Evolutionary conservation across 345 rosid species (phyloP), one percentile per base, ranked within the genome.

Genomic region (Viola odorata): DNA sequence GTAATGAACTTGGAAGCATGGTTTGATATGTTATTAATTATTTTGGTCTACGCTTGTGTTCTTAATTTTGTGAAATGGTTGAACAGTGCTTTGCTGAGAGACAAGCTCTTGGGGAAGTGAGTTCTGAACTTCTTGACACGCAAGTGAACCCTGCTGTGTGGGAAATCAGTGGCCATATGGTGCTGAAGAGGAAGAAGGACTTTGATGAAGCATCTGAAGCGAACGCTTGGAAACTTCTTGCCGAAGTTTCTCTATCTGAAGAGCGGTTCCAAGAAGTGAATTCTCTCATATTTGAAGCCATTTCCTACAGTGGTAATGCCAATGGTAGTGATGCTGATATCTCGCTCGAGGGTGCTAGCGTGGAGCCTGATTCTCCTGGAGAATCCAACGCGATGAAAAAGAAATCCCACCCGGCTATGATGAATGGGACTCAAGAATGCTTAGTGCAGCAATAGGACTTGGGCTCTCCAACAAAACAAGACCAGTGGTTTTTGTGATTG

Each of bases 111-210:
- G 97, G 97, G 47, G 96, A 86, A 75, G 97, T 94, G 60, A 84
- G 87, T 68, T 23, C 81, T 0, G 81, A 86, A 74, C 77, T 94
- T 50, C 76, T 90, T 60, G 97, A 94, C 54, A 94, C 99, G 12
- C 97, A 94, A 66, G 99, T 94, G 75, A 94, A 90, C 73, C 97
- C 97, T 62, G 99, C 99, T 3, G 99, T 94, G 40, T 90, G 97
- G 97, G 97, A 94, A 60, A 94, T 94, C 13, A 90, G 97, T 52
- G 99, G 99, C n/a, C 99, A 94, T 63, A 90, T 94, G 75, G 99
- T 94, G 65, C 61, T 94, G 49, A 90, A 94, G 81, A 86, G 91
- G 81, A 94, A 78, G 82, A 74, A 83, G 67, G 97, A 94, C 75
- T 94, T 67, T 4, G 89, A 94, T 53, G 96, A 77, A 70, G 99